Conservation (phyloP, 1,284 basidiomycete species). For the Ganoderma resinaceum region DNA sequence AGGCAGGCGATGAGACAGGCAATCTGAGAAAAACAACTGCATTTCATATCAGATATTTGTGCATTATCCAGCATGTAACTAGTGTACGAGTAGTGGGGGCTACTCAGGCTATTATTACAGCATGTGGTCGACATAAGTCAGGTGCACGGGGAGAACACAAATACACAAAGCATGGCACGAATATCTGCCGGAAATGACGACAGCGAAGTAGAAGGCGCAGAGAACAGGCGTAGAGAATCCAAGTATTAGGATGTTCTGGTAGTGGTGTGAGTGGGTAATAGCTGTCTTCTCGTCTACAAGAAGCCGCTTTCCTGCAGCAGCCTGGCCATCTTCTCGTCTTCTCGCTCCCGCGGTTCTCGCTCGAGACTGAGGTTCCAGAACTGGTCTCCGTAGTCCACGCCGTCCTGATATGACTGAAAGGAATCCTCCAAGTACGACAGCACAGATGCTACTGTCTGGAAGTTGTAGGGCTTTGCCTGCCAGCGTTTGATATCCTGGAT, state of each 20-base stretch:
- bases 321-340: constrained; percentile 93
- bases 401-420: constrained; percentile 73
- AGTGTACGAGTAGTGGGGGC: constrained; percentile 17
- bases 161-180: constrained; percentile 15
- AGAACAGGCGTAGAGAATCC: background rate
- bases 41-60: background rate
- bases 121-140: constrained; percentile 18
- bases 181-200: constrained; percentile 15
- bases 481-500: constrained; percentile 97
- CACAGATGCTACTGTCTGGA: constrained; percentile 74
- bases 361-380: constrained; percentile 89
- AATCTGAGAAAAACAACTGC: background rate
- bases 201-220: constrained; percentile 4
- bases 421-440: constrained; percentile 82
- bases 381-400: constrained; percentile 50
- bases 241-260: background rate
- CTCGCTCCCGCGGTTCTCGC: constrained; percentile 91
- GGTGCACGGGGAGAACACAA: constrained; percentile 6
- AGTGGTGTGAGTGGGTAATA: background rate
- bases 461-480: constrained; percentile 92
- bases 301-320: constrained; percentile 90
- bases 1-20: background rate
- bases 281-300: constrained; percentile 50
- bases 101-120: constrained; percentile 23
- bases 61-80: constrained; percentile 16